Conservation (phyloP, 352 stramenopile genomes). For the Globisporangium nunn region DNA sequence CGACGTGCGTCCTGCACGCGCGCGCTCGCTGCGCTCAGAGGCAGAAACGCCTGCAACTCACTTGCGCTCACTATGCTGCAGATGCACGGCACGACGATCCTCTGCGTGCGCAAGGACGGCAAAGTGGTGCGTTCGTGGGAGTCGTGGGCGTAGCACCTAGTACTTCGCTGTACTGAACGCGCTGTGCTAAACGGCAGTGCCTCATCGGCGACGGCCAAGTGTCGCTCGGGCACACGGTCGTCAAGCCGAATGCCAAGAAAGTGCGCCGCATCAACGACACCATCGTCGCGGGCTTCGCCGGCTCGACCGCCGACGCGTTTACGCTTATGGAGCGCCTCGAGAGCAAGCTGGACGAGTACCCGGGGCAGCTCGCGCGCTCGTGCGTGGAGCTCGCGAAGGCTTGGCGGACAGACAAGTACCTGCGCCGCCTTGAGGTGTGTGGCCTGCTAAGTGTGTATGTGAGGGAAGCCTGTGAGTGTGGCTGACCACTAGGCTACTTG, state of each 20-base stretch:
- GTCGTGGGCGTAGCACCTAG: too few species aligned
- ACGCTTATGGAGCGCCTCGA: slow-evolving; percentile 98
- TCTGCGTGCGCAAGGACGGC: slow-evolving; percentile 96
- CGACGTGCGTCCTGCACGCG: slow-evolving; percentile 20
- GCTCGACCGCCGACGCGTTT: slow-evolving; percentile 96
- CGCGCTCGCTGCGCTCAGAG: neutral
- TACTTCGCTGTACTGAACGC: too few species aligned
- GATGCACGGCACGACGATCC: slow-evolving; percentile 96
- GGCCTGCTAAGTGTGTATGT: neutral
- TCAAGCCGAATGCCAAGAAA: slow-evolving; percentile 98
- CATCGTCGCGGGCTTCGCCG: slow-evolving; percentile 96
- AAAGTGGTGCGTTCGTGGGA: slow-evolving; percentile 86
- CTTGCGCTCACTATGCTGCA: slow-evolving; percentile 15
- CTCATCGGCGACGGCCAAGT: slow-evolving; percentile 99
- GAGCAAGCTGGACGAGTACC: slow-evolving; percentile 97
- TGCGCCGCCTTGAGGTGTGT: slow-evolving; percentile 90
- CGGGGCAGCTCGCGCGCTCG: slow-evolving; percentile 92
- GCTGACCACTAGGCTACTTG: neutral
- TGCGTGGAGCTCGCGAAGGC: slow-evolving; percentile 99
- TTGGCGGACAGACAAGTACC: slow-evolving; percentile 99
- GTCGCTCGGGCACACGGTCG: slow-evolving; percentile 91
- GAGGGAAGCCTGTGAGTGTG: too few species aligned
- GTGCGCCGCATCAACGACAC: slow-evolving; percentile 93
- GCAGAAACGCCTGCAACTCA: neutral
- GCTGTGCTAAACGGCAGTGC: slow-evolving; percentile 25